Evolutionary conservation across 1,139 yeast species (phyloP).

Genomic region (Martiniozyma asiatica): DNA sequence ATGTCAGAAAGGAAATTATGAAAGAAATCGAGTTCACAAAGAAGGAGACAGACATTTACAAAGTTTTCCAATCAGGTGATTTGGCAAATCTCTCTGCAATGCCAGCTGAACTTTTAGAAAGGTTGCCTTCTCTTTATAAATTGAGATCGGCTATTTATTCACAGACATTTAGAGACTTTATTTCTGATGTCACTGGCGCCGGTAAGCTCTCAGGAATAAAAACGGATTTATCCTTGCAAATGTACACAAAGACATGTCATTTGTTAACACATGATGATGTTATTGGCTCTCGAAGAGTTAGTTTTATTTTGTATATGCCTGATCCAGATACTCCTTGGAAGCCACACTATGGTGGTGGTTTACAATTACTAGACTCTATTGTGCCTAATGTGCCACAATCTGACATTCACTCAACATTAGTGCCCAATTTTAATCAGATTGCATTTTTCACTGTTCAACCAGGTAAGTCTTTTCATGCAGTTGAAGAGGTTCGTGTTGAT

Average conservation of each 20-base stretch:
- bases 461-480: constrained; percentile 93
- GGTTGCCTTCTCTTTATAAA: constrained; percentile 63
- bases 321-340: constrained; percentile 89
- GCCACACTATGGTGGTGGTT: constrained; percentile 81
- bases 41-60: constrained; percentile 94
- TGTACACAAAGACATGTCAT: constrained; percentile 90
- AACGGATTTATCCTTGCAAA: constrained; percentile 86
- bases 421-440: constrained; percentile 91
- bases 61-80: constrained; percentile 91
- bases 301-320: constrained; percentile 84
- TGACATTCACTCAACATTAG: constrained; percentile 56
- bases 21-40: constrained; percentile 78
- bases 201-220: constrained; percentile 83
- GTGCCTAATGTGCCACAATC: constrained; percentile 84
- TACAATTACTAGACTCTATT: constrained; percentile 76
- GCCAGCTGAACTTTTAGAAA: constrained; percentile 58
- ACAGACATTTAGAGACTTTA: constrained; percentile 65
- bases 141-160: constrained; percentile 82
- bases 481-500: constrained; percentile 88
- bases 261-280: constrained; percentile 94
- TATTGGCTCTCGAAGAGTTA: constrained; percentile 86
- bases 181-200: constrained; percentile 76
- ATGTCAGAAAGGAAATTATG: constrained; percentile 76
- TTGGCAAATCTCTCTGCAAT: constrained; percentile 85
- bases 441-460: constrained; percentile 96